Evolutionary conservation across 2,329 filamentous ascomycete species (phyloP), one percentile per base, ranked within the genome.

Genomic region (Trichoderma citrinoviride): DNA sequence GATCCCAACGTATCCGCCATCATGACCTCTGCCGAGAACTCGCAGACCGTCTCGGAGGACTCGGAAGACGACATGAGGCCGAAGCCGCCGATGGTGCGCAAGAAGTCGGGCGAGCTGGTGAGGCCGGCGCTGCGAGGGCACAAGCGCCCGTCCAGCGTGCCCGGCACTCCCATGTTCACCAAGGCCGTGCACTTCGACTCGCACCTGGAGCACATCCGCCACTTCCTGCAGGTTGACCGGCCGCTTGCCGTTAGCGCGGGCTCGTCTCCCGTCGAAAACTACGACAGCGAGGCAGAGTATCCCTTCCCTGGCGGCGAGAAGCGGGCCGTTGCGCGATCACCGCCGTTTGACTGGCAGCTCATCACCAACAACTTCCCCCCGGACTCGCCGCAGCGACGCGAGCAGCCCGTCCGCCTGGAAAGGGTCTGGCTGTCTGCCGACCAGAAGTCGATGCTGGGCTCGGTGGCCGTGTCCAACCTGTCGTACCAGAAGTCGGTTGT

Each of bases 161-260:
- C 95, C 8, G 95, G 95, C 62, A 99, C 95, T 0, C 95, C 95
- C 0, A 95, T 94, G 8, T 98, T 94, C 75, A 90, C 90, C 70
- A 99, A 99, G 77, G 93, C 91, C 14, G 95, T 99, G n/a, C 95
- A 99, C 78, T 99, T 99, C 75, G 95, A 98, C 78, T 92, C 94
- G 27, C 92, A 97, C 73, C 87, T 98, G 44, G 95, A 98, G 78
- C 94, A 98, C 71, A 94, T 98, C 44, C 87, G 95, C 37, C 95
- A 98, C 75, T 99, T 99, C 77, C 82, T 97, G 23, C 92, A 97
- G 74, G 89, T 97, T 7, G 95, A 99, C 74, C 87, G 92, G 64
- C 95, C 95, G 2, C 88, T 96, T n/a, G 95, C 95, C 56, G 95
- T 99, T 75, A 98, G 94, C 76, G 93, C 93, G 60, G 90, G 92